Percentiles rank a stretch among this genome's conserved stretches.
These are phyloP conservation scores for Pyrrhoderma noxium DNA, from an alignment of 1,284 basidiomycete genomes.

Conservation along the genomic window DNA sequence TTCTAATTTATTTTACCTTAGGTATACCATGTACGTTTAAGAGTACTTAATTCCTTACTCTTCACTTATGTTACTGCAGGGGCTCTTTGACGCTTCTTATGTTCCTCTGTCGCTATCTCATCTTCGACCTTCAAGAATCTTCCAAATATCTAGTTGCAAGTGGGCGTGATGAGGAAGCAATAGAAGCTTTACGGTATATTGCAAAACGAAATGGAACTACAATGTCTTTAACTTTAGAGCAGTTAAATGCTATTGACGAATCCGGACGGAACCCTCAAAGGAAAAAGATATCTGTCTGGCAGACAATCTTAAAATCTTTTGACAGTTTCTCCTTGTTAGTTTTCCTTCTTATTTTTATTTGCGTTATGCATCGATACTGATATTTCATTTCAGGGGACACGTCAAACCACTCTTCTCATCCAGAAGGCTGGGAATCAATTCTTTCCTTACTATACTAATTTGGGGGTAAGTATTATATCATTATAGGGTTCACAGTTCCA, in stretches of 20 bases:
- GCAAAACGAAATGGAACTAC: conserved; percentile 46
- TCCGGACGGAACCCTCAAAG: conserved; percentile 21
- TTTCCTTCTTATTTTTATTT: not conserved
- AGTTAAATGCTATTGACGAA: conserved; percentile 31
- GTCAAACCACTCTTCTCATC: conserved; percentile 46
- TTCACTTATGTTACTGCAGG: conserved; percentile 21
- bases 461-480: conserved; percentile 35
- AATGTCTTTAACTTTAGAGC: conserved; percentile 38
- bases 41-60: not conserved
- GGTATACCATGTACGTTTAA: conserved; percentile 34
- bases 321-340: conserved; percentile 35
- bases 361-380: conserved; percentile 18
- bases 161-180: conserved; percentile 49
- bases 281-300: conserved; percentile 22
- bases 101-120: conserved; percentile 37
- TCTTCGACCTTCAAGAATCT: conserved; percentile 50
- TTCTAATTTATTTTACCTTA: conserved; percentile 17
- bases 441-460: conserved; percentile 42
- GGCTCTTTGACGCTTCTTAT: conserved; percentile 41
- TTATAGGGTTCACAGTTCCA: not conserved
- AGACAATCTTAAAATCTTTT: conserved; percentile 33
- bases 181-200: conserved; percentile 43
- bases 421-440: conserved; percentile 43
- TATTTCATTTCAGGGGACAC: conserved; percentile 29
- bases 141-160: conserved; percentile 53